Evolutionary conservation across 75 land plant genomes (phyloP).

Genomic region (Selaginella tamariscina): DNA sequence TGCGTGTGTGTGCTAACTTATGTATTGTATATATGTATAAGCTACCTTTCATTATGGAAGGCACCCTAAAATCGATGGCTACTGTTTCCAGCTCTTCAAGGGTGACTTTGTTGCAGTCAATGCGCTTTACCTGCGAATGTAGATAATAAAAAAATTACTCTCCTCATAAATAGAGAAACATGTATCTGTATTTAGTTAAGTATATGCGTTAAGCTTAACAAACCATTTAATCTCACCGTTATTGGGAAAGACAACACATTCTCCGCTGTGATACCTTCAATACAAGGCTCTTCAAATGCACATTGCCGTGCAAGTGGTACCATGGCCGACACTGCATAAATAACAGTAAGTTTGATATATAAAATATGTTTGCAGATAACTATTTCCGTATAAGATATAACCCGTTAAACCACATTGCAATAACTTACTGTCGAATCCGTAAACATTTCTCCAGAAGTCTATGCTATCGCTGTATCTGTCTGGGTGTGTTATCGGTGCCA

Average conservation of each 20-base stretch:
- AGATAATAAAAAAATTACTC: neutral
- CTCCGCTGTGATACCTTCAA: slow-evolving; percentile 78
- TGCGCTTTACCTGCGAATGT: slow-evolving; percentile 53
- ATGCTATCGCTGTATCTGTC: slow-evolving; percentile 83
- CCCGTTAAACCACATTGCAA: neutral
- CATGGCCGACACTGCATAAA: slow-evolving; percentile 86
- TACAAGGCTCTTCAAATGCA: slow-evolving; percentile 90
- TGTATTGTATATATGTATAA: neutral
- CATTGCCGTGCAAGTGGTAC: slow-evolving; percentile 85
- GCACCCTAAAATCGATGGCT: slow-evolving; percentile 46
- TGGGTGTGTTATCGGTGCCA: slow-evolving; percentile 85
- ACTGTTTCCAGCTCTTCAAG: slow-evolving; percentile 65
- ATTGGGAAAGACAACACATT: slow-evolving; percentile 84
- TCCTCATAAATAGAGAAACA: neutral
- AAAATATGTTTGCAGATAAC: too few species aligned
- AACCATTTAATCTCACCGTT: slow-evolving; percentile 45
- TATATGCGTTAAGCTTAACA: neutral
- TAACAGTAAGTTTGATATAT: too few species aligned
- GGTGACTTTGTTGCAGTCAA: slow-evolving; percentile 72
- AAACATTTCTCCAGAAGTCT: slow-evolving; percentile 90
- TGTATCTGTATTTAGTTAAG: neutral
- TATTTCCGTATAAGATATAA: too few species aligned
- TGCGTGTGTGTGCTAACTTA: too few species aligned
- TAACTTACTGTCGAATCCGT: slow-evolving; percentile 86
- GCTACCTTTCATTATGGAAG: slow-evolving; percentile 78